Base-by-base conservation (phyloP, 2,329 filamentous ascomycete genomes). In the Rutstroemia sp. region DNA sequence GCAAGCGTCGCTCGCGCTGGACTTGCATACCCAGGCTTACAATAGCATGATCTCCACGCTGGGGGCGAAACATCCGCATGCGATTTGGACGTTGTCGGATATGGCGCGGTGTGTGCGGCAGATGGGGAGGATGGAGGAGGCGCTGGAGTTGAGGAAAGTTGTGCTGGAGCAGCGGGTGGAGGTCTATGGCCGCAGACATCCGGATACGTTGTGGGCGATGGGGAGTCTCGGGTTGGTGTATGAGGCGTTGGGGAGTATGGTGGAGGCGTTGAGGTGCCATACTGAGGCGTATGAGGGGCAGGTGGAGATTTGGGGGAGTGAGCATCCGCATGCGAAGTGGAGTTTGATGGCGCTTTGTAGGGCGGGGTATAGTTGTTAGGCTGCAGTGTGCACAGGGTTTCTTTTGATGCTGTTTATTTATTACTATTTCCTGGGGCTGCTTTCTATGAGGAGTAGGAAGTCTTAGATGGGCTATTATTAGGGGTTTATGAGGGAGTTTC, bases 201-300 rank as follows among this genome's bases (percentile, higher is more conserved):
- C 53, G 25, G 53, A 55, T 55, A 55, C 53, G 1, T 14, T 55
- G 47, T 51, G 53, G 53, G 53, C 53, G 27, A 55, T 55, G 53
- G 50, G 50, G 23, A 50, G 46, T 39, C n/a, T 55, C 1, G 53
- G 23, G 3, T 18, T 50, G 19, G 39, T 37, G 14, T 38, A n/a
- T 4, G 53, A 55, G 27, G 37, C 18, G 0, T 34, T 14, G 19
- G 53, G 47, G 1, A 27, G 42, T 2, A 18, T 55, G 53, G 8
- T 5, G 0, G 47, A 51, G 4, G 53, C 53, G 19, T 19, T 5
- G 3, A 25, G 3, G 10, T 55, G 45, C 18, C 53, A 55, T 27
- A 18, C 14, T 2, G 5, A 25, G 18, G 46, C 53, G 19, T 44
- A 25, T 44, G 46, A 50, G 38, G 46, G 46, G 4, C 53, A 55